These are phyloP conservation scores for Plantago major DNA, from an alignment of 257 asterid genomes.

Conservation along the genomic window DNA sequence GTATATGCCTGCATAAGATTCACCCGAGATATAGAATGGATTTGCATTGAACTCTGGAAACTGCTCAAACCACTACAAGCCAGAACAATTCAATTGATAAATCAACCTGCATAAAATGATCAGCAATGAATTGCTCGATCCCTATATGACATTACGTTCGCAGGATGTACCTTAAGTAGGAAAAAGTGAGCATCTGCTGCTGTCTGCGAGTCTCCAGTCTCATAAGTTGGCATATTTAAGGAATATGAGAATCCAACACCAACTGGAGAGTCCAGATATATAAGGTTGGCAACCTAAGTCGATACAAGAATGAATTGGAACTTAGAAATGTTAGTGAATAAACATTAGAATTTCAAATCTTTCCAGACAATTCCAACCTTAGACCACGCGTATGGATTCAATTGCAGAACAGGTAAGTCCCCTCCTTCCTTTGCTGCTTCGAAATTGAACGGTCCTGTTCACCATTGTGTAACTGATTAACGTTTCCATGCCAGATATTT, in stretches of 20 bases:
- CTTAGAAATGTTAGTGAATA: not conserved
- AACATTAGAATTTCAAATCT: not conserved
- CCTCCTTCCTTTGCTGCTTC: constrained; percentile 35
- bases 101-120: not conserved
- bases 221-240: constrained; percentile 8
- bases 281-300: constrained; percentile 44
- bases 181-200: constrained; percentile 47
- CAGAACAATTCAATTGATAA: not conserved
- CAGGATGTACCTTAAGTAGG: constrained; percentile 47
- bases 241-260: constrained; percentile 65
- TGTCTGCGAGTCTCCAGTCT: constrained; percentile 42
- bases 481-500: not conserved
- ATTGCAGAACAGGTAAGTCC: constrained; percentile 49
- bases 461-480: not conserved
- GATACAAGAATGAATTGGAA: not conserved
- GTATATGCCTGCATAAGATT: constrained; percentile 62
- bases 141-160: not conserved
- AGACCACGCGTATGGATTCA: constrained; percentile 53
- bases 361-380: constrained; percentile 31
- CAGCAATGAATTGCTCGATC: not conserved
- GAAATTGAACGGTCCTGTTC: constrained; percentile 58
- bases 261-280: constrained; percentile 58
- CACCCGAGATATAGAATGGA: constrained; percentile 48
- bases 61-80: constrained; percentile 47
- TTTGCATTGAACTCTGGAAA: constrained; percentile 45